Evolutionary conservation across 306 rosid genomes (phyloP).

Genomic region (Abrus pulchellus): DNA sequence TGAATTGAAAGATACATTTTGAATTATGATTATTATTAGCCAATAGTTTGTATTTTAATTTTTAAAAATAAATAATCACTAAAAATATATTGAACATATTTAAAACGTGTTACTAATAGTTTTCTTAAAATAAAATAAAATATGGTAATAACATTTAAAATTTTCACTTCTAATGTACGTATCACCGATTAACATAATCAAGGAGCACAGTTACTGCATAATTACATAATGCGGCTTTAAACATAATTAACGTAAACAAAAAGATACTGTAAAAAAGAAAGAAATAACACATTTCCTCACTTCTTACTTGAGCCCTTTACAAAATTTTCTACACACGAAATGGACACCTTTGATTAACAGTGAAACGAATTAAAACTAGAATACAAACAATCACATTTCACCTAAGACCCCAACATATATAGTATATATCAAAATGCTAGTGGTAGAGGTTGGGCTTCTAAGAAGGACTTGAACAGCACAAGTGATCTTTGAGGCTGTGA

Average conservation of each 20-base stretch:
- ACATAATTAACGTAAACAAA: conserved; percentile 4
- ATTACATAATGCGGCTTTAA: neutral
- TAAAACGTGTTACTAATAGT: no score
- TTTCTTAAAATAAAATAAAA: no score
- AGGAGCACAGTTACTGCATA: conserved; percentile 14
- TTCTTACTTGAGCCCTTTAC: conserved; percentile 34
- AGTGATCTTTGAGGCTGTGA: conserved; percentile 96
- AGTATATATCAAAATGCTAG: conserved; percentile 59
- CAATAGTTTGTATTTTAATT: no score
- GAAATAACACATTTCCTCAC: conserved; percentile 1
- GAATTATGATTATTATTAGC: no score
- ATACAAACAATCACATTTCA: conserved; percentile 33
- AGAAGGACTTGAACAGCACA: conserved; percentile 82
- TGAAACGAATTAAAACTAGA: conserved; percentile 29
- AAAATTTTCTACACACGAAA: conserved; percentile 38
- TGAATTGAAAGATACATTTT: neutral
- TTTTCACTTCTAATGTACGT: no score
- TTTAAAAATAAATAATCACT: no score
- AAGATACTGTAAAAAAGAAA: neutral
- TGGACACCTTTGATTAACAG: conserved; percentile 2
- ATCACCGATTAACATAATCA: neutral
- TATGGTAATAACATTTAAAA: no score
- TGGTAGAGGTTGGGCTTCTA: conserved; percentile 75
- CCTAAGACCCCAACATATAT: neutral
- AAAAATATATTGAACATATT: no score